Base-by-base conservation (phyloP, 768 basidiomycete species). In the Udeniomyces megalosporus region DNA sequence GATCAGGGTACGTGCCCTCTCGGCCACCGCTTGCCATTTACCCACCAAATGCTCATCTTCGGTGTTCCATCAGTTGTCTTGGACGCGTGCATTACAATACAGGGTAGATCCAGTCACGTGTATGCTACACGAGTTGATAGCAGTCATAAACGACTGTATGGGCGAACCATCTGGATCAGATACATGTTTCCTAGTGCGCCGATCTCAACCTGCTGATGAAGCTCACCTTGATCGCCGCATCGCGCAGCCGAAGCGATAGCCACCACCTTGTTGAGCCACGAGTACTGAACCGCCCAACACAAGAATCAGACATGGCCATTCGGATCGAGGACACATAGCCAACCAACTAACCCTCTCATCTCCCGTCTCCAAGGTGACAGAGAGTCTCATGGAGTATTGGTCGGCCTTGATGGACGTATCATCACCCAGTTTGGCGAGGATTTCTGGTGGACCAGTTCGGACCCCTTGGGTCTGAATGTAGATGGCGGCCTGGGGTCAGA, bases 401-500 rank as follows among this genome's bases (percentile, higher is more conserved):
- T 58, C 55, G 28, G 67, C 47, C 0, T n/a, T 34, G 45, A 71
- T 67, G 22, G 46, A 51, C 38, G 61, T 66, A 52, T 69, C 68
- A 0, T 69, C 66, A 7, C 69, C 69, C 10, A 71, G 53, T 29
- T 56, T 60, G 34, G 66, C 65, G 54, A 71, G 61, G 15, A 71
- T 58, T 24, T 66, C 67, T 34, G 67, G 66, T n/a, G 60, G 65
- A 15, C 69, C 70, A 14, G 65, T 69, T n/a, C 70, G 53, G 1
- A 64, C 64, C 2, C 70, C 70, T 22, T 58, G 61, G 10, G 70
- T 71, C 52, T 69, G 70, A 17, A 71, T 62, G 52, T 71, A 69
- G 53, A 71, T 68, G 15, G 61, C 48, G 24, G 70, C 69, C 29
- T 45, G 56, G 4, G 17, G 10, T 15, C 12, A 12, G 29, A 31